Conservation (phyloP, 495 filamentous ascomycete species). For the Podospora tetraspora region DNA sequence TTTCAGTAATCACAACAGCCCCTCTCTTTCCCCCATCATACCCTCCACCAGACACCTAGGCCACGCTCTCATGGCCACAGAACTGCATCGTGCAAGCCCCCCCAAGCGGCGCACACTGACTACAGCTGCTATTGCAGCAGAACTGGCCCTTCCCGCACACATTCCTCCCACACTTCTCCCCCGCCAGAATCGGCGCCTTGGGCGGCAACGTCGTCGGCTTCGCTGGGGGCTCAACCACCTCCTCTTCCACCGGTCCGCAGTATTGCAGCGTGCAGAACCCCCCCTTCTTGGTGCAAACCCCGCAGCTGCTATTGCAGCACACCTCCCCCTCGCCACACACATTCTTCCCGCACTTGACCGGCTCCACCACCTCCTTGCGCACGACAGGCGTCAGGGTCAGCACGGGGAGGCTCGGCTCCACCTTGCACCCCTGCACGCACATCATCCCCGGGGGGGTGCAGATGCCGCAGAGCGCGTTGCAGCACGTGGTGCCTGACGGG, state of each 20-base stretch:
- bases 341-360: slow-evolving; percentile 14
- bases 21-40: not conserved
- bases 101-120: slow-evolving; percentile 18
- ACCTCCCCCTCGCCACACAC: slow-evolving; percentile 11
- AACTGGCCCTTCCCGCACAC: slow-evolving; percentile 14
- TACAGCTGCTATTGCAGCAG: slow-evolving; percentile 28
- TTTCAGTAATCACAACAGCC: not conserved
- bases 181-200: not conserved
- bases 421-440: slow-evolving; percentile 11
- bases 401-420: not conserved
- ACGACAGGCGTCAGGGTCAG: not conserved
- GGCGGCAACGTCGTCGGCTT: not conserved
- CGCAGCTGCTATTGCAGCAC: slow-evolving; percentile 27
- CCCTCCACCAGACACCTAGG: not conserved
- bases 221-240: not conserved
- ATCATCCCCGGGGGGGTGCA: slow-evolving; percentile 7
- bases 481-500: not conserved
- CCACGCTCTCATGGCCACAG: slow-evolving; percentile 6
- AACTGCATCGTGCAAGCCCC: slow-evolving; percentile 20
- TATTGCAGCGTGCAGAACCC: slow-evolving; percentile 18
- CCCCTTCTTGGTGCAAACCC: slow-evolving; percentile 19
- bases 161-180: slow-evolving; percentile 15
- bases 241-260: slow-evolving; percentile 6
- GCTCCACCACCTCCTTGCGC: not conserved
- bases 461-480: slow-evolving; percentile 10